phyloP scores from a whole-genome alignment of 495 filamentous ascomycete species.

The Xylaria venustula region DNA sequence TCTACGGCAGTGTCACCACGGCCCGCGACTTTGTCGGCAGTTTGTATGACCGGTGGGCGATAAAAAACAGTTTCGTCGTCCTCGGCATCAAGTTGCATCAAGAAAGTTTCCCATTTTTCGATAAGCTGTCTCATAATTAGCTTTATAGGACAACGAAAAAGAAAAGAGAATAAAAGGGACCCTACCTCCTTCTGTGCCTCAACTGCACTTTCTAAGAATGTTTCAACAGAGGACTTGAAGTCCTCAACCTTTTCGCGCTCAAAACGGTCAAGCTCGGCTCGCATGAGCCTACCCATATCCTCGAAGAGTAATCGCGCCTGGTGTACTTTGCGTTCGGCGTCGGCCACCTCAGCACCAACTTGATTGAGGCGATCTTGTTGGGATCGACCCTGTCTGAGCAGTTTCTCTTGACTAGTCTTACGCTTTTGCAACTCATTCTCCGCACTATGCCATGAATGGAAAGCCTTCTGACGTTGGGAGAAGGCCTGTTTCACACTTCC shows the following conservation, averaged over 20 bases:
- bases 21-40: constrained; percentile 39
- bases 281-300: constrained; percentile 95
- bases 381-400: constrained; percentile 85
- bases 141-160: constrained; percentile 19
- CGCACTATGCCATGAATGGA: constrained; percentile 85
- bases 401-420: constrained; percentile 82
- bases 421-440: constrained; percentile 87
- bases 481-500: constrained; percentile 91
- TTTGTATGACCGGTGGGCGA: constrained; percentile 53
- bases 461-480: constrained; percentile 88
- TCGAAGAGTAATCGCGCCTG: constrained; percentile 88
- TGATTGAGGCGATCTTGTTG: constrained; percentile 95
- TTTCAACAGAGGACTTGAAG: constrained; percentile 97
- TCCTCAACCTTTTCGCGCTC: constrained; percentile 98
- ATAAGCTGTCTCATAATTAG: constrained; percentile 64
- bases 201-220: constrained; percentile 91
- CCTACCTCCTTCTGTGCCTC: constrained; percentile 97
- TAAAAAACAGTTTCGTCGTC: constrained; percentile 83
- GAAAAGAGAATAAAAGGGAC: background rate
- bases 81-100: constrained; percentile 90
- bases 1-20: constrained; percentile 47
- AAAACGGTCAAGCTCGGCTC: constrained; percentile 85
- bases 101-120: constrained; percentile 97
- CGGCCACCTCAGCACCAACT: constrained; percentile 83
- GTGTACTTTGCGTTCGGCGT: constrained; percentile 92